Evolutionary conservation across 1,284 basidiomycete genomes (phyloP).

Genomic region (Jaminaea rosea): DNA sequence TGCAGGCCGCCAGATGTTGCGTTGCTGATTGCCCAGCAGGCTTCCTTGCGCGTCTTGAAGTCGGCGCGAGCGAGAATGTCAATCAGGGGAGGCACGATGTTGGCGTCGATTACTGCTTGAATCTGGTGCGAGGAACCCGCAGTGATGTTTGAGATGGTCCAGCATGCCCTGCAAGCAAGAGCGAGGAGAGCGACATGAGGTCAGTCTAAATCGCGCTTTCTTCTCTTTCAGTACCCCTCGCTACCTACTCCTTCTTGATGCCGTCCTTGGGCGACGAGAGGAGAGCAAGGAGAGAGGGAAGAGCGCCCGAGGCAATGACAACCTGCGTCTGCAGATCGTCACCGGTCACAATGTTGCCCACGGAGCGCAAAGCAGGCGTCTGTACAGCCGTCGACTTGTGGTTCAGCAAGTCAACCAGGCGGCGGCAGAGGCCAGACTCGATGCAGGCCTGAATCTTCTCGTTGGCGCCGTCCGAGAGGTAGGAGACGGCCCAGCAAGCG

Average conservation of each 20-base stretch:
- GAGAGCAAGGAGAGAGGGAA: constrained; percentile 81
- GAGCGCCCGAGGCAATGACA: constrained; percentile 89
- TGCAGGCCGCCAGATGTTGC: constrained; percentile 95
- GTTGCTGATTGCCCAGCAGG: constrained; percentile 99
- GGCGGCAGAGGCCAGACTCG: constrained; percentile 92
- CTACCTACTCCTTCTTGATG: constrained; percentile 78
- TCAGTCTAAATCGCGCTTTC: too few relatives aligned
- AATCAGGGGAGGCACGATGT: constrained; percentile 92
- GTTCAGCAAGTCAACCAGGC: constrained; percentile 92
- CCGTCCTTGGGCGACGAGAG: constrained; percentile 94
- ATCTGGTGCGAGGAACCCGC: constrained; percentile 94
- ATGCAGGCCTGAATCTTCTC: constrained; percentile 99
- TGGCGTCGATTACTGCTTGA: constrained; percentile 64
- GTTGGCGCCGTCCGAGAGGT: constrained; percentile 96
- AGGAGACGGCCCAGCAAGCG: constrained; percentile 99
- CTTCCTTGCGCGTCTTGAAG: constrained; percentile 99
- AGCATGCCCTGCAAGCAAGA: too few relatives aligned
- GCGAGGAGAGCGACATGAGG: too few relatives aligned
- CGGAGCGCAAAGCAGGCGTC: constrained; percentile 91
- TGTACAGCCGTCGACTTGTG: constrained; percentile 97
- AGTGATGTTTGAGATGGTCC: constrained; percentile 99
- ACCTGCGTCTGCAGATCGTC: constrained; percentile 98
- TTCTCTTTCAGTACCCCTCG: too few relatives aligned
- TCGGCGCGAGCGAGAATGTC: constrained; percentile 96
- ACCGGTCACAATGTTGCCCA: constrained; percentile 97